A percentile compares a stretch with the other conserved stretches of the same genome.
Conservation (phyloP, 2,329 filamentous ascomycete genomes). For the Alternaria gansuensis region DNA sequence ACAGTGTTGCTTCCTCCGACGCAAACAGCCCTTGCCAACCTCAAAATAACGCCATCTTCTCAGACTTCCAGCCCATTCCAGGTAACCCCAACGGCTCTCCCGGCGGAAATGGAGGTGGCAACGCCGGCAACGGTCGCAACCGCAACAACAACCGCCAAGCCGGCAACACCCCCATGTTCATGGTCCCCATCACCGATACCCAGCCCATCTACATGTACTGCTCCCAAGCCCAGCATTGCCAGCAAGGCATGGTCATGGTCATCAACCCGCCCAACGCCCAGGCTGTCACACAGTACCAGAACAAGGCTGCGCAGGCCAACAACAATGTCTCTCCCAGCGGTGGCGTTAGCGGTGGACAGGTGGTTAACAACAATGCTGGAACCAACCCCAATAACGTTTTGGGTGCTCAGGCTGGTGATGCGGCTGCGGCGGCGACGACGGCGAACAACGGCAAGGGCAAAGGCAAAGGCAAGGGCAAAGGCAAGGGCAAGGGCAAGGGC, state of each 20-base stretch:
- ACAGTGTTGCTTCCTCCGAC: conserved; percentile 40
- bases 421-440: conserved; percentile 7
- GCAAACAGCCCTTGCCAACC: conserved; percentile 40
- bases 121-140: conserved; percentile 27
- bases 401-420: conserved; percentile 21
- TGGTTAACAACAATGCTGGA: conserved; percentile 35
- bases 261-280: conserved; percentile 63
- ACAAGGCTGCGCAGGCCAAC: conserved; percentile 38
- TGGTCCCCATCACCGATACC: conserved; percentile 51
- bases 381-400: conserved; percentile 33
- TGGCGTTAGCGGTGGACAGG: conserved; percentile 31
- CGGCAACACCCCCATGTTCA: conserved; percentile 39
- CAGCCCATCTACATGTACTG: conserved; percentile 82
- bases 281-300: conserved; percentile 37
- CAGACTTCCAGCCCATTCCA: conserved; percentile 41
- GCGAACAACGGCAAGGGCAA: conserved; percentile 6
- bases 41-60: conserved; percentile 39
- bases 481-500: background rate
- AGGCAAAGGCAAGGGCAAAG: background rate
- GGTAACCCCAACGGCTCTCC: conserved; percentile 19
- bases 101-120: conserved; percentile 27
- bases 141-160: conserved; percentile 37
- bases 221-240: conserved; percentile 72
- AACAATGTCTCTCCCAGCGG: conserved; percentile 38
- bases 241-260: conserved; percentile 76